These are phyloP conservation scores for Ustilago curta DNA, from an alignment of 1,284 basidiomycete genomes.

Conservation along the genomic window DNA sequence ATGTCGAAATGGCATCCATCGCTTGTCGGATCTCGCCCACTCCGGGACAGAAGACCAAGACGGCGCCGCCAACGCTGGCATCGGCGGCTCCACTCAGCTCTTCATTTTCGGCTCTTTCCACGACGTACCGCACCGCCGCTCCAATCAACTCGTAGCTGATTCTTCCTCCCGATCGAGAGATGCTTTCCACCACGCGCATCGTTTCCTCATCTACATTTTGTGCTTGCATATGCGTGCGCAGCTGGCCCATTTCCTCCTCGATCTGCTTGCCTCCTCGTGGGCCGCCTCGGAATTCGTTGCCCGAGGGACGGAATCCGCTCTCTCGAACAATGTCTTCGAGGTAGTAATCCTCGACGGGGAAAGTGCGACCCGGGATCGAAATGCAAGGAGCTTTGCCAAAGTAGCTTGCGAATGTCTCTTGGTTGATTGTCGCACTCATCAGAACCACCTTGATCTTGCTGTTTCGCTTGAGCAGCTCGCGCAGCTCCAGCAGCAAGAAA, in stretches of 20 bases:
- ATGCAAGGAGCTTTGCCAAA: constrained; percentile 78
- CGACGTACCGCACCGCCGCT: constrained; percentile 77
- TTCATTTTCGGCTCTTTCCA: constrained; percentile 73
- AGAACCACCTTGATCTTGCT: constrained; percentile 80
- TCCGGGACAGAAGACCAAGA: constrained; percentile 89
- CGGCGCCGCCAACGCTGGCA: constrained; percentile 70
- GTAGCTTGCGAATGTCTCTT: constrained; percentile 54
- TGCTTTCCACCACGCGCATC: constrained; percentile 75
- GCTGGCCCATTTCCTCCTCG: constrained; percentile 70
- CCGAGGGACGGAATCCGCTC: constrained; percentile 65
- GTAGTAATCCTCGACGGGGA: constrained; percentile 65
- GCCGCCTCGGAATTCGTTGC: constrained; percentile 53
- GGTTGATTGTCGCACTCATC: constrained; percentile 65
- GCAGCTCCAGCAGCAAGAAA: constrained; percentile 85
- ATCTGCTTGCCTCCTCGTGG: constrained; percentile 50
- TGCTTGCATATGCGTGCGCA: constrained; percentile 73
- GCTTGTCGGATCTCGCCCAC: constrained; percentile 74
- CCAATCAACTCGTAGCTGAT: constrained; percentile 85
- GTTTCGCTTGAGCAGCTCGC: constrained; percentile 80
- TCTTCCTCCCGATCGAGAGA: constrained; percentile 75
- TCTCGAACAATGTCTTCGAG: constrained; percentile 61
- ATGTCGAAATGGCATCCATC: constrained; percentile 76
- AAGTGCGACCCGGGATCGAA: constrained; percentile 79
- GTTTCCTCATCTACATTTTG: constrained; percentile 74
- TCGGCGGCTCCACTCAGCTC: constrained; percentile 71